phyloP scores from a whole-genome alignment of 2,329 filamentous ascomycete genomes.

The Calycina herbarum region DNA sequence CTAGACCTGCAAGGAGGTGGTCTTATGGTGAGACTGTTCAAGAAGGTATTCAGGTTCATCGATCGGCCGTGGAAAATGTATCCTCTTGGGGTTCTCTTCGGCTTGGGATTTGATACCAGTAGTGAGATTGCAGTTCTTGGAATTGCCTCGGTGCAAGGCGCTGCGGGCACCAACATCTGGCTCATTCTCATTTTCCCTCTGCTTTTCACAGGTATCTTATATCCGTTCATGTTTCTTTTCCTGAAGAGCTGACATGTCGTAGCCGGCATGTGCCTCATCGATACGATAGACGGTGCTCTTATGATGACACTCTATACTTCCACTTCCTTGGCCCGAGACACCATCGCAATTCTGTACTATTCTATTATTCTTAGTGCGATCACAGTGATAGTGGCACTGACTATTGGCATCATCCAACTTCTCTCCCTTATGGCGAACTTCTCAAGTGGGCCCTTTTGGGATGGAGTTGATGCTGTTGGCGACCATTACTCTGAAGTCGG shows the following conservation, averaged over 20 bases:
- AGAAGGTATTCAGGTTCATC: slow-evolving; percentile 72
- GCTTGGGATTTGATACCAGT: slow-evolving; percentile 91
- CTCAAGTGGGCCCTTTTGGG: slow-evolving; percentile 80
- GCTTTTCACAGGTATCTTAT: slow-evolving; percentile 72
- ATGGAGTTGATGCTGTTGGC: slow-evolving; percentile 73
- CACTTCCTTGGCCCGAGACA: slow-evolving; percentile 73
- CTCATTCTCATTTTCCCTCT: slow-evolving; percentile 89
- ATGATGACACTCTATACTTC: slow-evolving; percentile 95
- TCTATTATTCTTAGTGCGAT: slow-evolving; percentile 50
- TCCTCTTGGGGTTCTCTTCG: slow-evolving; percentile 83
- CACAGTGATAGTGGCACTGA: slow-evolving; percentile 42
- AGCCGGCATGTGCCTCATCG: slow-evolving; percentile 93
- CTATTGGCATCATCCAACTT: slow-evolving; percentile 84
- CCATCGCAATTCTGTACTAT: slow-evolving; percentile 91
- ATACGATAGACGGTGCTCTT: slow-evolving; percentile 87
- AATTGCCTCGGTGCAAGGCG: slow-evolving; percentile 83
- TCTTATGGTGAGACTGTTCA: slow-evolving; percentile 69
- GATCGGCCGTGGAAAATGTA: slow-evolving; percentile 94
- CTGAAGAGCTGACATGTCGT: slow-evolving; percentile 1
- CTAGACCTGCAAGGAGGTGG: slow-evolving; percentile 77
- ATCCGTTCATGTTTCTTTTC: not conserved
- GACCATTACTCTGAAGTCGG: slow-evolving; percentile 87
- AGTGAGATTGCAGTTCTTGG: slow-evolving; percentile 91
- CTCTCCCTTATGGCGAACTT: slow-evolving; percentile 77
- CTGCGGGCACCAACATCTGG: slow-evolving; percentile 87